Conservation (phyloP, 2,329 filamentous ascomycete species). For the Pseudogymnoascus sp. region DNA sequence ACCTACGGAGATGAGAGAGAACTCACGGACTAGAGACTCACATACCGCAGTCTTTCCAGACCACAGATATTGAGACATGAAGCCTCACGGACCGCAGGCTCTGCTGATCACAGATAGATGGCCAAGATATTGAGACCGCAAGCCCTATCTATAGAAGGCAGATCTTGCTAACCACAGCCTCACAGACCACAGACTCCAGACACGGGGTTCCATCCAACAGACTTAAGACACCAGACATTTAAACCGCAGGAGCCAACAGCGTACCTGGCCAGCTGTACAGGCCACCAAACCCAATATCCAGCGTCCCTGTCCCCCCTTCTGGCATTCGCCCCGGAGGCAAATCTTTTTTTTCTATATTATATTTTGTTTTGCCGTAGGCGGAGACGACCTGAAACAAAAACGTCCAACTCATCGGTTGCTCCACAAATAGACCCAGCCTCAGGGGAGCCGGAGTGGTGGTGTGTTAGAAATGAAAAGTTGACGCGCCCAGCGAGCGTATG, state of each 20-base stretch:
- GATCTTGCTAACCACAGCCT: conserved; percentile 4
- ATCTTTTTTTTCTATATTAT: conserved; percentile 4
- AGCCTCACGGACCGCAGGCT: background rate
- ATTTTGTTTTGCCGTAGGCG: background rate
- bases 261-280: background rate
- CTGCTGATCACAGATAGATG: background rate
- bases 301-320: background rate
- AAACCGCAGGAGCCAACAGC: background rate
- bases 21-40: background rate
- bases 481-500: background rate
- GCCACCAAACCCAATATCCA: background rate
- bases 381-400: conserved; percentile 4
- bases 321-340: background rate
- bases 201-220: background rate
- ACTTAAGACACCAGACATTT: background rate
- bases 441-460: background rate
- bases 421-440: conserved; percentile 2
- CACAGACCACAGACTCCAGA: background rate
- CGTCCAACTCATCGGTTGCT: conserved; percentile 6
- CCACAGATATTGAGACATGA: background rate
- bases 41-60: background rate
- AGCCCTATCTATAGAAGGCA: background rate
- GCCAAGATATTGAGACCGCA: background rate
- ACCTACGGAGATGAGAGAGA: background rate
- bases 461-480: background rate